Evolutionary conservation across 805 yeast genomes (phyloP).

Genomic region (Saturnispora besseyi): DNA sequence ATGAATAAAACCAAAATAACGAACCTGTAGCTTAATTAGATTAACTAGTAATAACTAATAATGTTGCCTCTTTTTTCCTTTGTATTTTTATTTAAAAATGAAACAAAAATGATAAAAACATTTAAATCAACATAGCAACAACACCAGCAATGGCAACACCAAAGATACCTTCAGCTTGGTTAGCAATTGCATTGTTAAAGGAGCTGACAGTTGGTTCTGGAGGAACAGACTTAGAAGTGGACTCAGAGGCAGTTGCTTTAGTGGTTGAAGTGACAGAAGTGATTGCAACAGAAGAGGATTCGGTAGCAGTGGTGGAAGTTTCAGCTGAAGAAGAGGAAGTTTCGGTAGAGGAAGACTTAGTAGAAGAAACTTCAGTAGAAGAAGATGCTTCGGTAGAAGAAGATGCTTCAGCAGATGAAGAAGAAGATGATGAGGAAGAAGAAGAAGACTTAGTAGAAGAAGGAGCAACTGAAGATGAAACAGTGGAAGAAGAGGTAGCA

Average conservation of each 20-base stretch:
- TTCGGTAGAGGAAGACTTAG: slow-evolving; percentile 26
- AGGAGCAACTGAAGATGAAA: slow-evolving; percentile 13
- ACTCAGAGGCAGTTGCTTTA: slow-evolving; percentile 18
- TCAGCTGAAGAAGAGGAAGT: slow-evolving; percentile 12
- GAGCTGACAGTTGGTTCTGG: slow-evolving; percentile 19
- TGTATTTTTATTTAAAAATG: background rate
- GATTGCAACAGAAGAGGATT: background rate
- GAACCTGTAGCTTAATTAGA: background rate
- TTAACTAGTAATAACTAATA: background rate
- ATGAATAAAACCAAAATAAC: slow-evolving; percentile 1
- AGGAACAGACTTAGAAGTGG: slow-evolving; percentile 2
- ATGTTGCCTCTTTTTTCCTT: background rate
- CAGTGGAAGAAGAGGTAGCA: slow-evolving; percentile 23
- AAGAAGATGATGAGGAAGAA: too few relatives aligned
- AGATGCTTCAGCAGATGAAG: too few relatives aligned
- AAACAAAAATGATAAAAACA: background rate
- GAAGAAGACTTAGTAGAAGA: slow-evolving; percentile 20
- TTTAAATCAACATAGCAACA: slow-evolving; percentile 15
- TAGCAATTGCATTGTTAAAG: slow-evolving; percentile 17
- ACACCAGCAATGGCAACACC: slow-evolving; percentile 21
- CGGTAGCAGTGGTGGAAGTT: background rate
- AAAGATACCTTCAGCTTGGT: slow-evolving; percentile 21
- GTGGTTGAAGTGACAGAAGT: slow-evolving; percentile 18
- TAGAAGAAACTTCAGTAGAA: slow-evolving; percentile 23
- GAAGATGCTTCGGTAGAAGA: slow-evolving; percentile 13